Percentiles rank a stretch among this genome's conserved stretches.
phyloP scores from a whole-genome alignment of 805 yeast genomes.

The Wickerhamomyces chambardii region DNA sequence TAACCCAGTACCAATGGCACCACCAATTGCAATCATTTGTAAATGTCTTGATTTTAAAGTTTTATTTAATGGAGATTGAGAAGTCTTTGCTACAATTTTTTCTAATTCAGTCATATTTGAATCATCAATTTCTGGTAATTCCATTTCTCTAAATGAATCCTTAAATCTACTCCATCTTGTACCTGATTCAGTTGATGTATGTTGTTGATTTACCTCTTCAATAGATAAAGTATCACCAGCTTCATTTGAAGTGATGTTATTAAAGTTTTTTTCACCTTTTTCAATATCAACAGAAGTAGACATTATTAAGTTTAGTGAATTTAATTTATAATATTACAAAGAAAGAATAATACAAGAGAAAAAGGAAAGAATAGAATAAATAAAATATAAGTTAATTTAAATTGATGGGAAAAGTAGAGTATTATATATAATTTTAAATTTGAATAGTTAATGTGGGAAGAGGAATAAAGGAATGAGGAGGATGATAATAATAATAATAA shows the following conservation, averaged over 20 bases:
- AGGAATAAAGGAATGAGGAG: too few species aligned
- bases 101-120: conserved; percentile 32
- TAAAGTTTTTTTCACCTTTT: background rate
- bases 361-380: too few species aligned
- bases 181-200: background rate
- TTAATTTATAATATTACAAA: too few species aligned
- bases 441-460: too few species aligned
- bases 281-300: background rate
- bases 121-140: conserved; percentile 17
- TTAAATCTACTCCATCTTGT: conserved; percentile 11
- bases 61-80: conserved; percentile 30
- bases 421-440: too few species aligned
- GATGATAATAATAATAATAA: too few species aligned
- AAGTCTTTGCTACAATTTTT: conserved; percentile 36
- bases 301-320: background rate
- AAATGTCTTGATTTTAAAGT: conserved; percentile 55
- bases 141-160: conserved; percentile 12
- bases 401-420: too few species aligned
- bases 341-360: too few species aligned
- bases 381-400: too few species aligned
- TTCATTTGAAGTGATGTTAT: background rate
- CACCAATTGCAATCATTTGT: conserved; percentile 75
- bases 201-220: background rate
- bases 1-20: conserved; percentile 71
- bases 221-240: background rate